Base-by-base conservation (phyloP, 225 moss, liverwort and hornwort genomes). In the Antitrichia curtipendula region DNA sequence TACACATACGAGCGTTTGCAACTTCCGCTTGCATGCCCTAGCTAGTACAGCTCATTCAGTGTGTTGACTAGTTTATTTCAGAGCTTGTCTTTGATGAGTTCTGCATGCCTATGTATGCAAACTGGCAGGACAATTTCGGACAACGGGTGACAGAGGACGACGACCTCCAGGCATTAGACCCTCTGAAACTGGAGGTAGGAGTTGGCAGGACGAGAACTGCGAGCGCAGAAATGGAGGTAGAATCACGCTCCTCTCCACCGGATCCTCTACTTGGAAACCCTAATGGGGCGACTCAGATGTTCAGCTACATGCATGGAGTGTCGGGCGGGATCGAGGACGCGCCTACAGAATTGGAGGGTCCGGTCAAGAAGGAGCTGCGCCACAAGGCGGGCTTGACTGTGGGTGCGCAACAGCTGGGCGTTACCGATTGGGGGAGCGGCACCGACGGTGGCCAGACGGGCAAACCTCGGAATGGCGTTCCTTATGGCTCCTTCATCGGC, bases 271-370 rank as follows among this genome's bases (percentile, higher is more conserved):
- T 91, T 38, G 80, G 53, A 59, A 91, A 82, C 40, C 85, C 89
- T 83, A 87, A 70, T 45, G 92, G 92, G 43, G 92, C 92, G 52
- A 92, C 92, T 59, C 92, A 92, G 32, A 32, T 78, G 24, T 92
- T 92, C 87, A 85, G 14, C 60, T 52, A 89, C 53, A 90, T 90
- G 92, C 89, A 92, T 71, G 91, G 89, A 32, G 5, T 83, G 29
- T 25, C 63, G 13, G 38, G 27, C 29, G 83, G 69, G 15, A 41
- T 89, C 17, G 90, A 83, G 58, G 82, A 38, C 2, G 28, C 36
- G 34, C 24, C 27, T 28, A 82, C 74, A 47, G 85, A 79, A 40
- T 10, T 43, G 41, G 86, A 64, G 7, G 24, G 8, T 16, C 28
- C 56, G 16, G 29, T 69, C 3, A 40, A 12, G 13, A 24, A 14